A percentile compares a stretch with the other conserved stretches of the same genome.
These are phyloP conservation scores for Theileria luwenshuni DNA, from an alignment of 169 alveolate species.

Conservation along the genomic window DNA sequence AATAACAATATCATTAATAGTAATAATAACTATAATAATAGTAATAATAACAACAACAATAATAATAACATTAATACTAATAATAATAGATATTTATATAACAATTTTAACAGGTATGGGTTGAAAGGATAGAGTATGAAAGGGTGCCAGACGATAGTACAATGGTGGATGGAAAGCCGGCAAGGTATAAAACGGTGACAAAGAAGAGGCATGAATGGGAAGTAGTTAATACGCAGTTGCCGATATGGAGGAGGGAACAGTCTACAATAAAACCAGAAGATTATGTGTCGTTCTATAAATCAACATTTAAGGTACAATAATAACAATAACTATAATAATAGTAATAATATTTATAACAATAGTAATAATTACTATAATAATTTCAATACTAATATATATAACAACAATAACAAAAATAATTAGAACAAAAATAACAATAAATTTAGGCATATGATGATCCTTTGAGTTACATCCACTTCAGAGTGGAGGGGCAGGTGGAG, in stretches of 20 bases:
- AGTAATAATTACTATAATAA: too few species aligned
- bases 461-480: conserved; percentile 95
- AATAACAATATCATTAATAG: background rate
- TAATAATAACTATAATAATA: background rate
- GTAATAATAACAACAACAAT: background rate
- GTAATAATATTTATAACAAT: background rate
- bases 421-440: background rate
- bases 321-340: background rate
- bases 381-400: too few species aligned
- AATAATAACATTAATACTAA: background rate
- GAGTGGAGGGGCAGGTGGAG: conserved; percentile 99
- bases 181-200: conserved; percentile 80
- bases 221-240: conserved; percentile 92
- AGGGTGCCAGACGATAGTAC: conserved; percentile 84
- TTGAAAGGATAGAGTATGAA: conserved; percentile 84
- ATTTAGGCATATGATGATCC: conserved; percentile 94
- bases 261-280: conserved; percentile 91
- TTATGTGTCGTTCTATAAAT: conserved; percentile 91
- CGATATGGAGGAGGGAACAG: conserved; percentile 93
- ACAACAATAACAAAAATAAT: background rate
- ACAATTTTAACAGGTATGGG: conserved; percentile 72
- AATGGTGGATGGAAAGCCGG: conserved; percentile 77
- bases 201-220: conserved; percentile 86
- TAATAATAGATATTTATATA: background rate
- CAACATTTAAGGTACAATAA: conserved; percentile 80